Evolutionary conservation across 108 stramenopile genomes (phyloP), one percentile per base, ranked within the genome.

Genomic region (Cyclotella sp.): DNA sequence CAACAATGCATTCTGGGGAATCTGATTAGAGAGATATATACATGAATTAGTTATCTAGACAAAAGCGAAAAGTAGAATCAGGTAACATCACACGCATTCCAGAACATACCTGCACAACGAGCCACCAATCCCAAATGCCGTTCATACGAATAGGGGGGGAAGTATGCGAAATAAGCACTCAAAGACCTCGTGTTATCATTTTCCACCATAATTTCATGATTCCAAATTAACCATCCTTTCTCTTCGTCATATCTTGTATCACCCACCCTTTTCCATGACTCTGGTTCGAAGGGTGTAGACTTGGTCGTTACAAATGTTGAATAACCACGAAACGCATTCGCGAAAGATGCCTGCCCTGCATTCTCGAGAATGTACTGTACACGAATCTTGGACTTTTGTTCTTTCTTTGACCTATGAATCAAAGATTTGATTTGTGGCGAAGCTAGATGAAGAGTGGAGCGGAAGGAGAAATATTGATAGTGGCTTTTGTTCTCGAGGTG

Each of bases 91-190:
- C 14, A 15, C n/a, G 21, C 18, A 12, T 41, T 2, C 5, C 2
- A 40, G n/a, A 19, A 41, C 62, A n/a, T 43, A 70, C 69, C 69
- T 41, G 76, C 63, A 66, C 91, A 89, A 18, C 71, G 62, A 7
- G 86, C 70, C 21, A 92, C 76, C 64, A 92, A 67, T 41, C 75
- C 62, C 77, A 90, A 82, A 67, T 92, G 91, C 21, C 89, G 78
- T 21, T 85, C 86, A 79, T 92, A 92, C 26, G 91, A 86, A 69
- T 72, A 92, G 0, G 91, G 89, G 12, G 91, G 91, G 54, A 92
- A 92, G 49, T 92, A 90, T 27, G 85, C 79, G 70, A 90, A 90
- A 76, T 79, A 90, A 4, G 71, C 55, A 47, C 55, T 73, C 26
- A 63, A 52, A 64, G 84, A 77, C 16, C 82, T 77, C 54, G 63